Base-by-base conservation (phyloP, 768 basidiomycete species). In the Pleurotus eryngii region DNA sequence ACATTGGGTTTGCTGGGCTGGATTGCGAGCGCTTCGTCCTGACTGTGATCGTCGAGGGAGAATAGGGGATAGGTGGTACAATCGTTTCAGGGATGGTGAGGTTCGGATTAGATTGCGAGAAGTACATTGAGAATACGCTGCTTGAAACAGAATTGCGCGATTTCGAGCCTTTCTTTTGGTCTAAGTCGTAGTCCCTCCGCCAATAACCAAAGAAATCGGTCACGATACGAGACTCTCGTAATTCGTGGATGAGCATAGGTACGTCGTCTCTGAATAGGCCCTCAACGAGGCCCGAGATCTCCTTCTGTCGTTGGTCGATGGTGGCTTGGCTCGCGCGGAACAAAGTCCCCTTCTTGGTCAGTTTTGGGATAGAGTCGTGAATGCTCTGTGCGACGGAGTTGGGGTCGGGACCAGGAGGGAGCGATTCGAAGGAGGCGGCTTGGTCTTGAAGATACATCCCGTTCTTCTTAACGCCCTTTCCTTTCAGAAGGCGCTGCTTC, bases 391-490 rank as follows among this genome's bases (percentile, higher is more conserved):
- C 83, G 42, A 92, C 81, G 12, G 85, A 84, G 49, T 80, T 81
- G 4, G 89, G 89, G 63, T 90, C 80, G 15, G 90, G 90, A 6
- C 90, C 91, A 5, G 88, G 87, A 12, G 92, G 92, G 17, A 93
- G 78, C 1, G 90, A 92, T 54, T 92, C 91, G 77, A 87, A 93
- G 12, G 91, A 92, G 1, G 91, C 85, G 2, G 91, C 91, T 56
- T 78, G 76, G 65, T 90, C 86, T 37, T 84, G 80, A 58, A 84
- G 82, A 58, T 88, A 80, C 58, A 90, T 82, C 2, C 89, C 77
- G 14, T 87, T 83, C 56, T 85, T 86, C 75, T 88, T 88, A 57
- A 90, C 79, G 11, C 89, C 89, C 64, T 90, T 92, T 0, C 90
- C 90, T n/a, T 83, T 81, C 5, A 76, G 70, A 9, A 92, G 80